Conservation (phyloP, 1,284 basidiomycete genomes). For the Cerioporus squamosus region DNA sequence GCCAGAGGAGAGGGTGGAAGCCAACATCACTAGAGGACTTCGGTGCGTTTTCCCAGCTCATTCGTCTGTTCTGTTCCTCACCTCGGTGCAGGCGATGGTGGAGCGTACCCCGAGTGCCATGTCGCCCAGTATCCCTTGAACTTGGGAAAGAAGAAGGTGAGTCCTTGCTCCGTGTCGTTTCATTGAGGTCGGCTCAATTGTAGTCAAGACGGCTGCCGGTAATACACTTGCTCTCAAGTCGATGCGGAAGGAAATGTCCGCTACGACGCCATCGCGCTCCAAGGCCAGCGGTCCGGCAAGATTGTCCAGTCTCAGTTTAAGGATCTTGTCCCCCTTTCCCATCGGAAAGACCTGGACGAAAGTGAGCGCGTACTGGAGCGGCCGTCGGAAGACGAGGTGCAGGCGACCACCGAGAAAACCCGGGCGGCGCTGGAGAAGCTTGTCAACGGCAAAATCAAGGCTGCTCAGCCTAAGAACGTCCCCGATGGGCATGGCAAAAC, state of each 20-base stretch:
- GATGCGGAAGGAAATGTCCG: conserved; percentile 96
- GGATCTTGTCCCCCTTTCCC: conserved; percentile 91
- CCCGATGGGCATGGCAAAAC: conserved; percentile 81
- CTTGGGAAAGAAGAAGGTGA: conserved; percentile 93
- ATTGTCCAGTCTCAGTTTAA: conserved; percentile 95
- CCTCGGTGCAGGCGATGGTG: conserved; percentile 74
- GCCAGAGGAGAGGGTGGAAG: conserved; percentile 86
- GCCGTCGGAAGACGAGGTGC: conserved; percentile 90
- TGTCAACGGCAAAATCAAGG: conserved; percentile 95
- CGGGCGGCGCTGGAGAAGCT: conserved; percentile 91
- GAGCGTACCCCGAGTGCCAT: conserved; percentile 97
- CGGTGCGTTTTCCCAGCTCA: conserved; percentile 48
- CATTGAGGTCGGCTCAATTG: too few relatives aligned
- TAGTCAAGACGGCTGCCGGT: conserved; percentile 75
- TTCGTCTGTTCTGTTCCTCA: background rate
- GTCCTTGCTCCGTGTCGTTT: background rate
- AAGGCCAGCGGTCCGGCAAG: conserved; percentile 89
- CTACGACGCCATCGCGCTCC: conserved; percentile 96
- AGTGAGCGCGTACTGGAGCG: conserved; percentile 80
- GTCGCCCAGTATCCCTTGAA: conserved; percentile 96
- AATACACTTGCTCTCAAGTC: conserved; percentile 94
- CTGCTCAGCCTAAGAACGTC: conserved; percentile 91
- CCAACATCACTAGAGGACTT: conserved; percentile 85
- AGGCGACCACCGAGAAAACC: conserved; percentile 89
- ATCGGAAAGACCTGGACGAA: conserved; percentile 89